Evolutionary conservation across 345 rosid species (phyloP).

Genomic region (Hypericum perforatum): DNA sequence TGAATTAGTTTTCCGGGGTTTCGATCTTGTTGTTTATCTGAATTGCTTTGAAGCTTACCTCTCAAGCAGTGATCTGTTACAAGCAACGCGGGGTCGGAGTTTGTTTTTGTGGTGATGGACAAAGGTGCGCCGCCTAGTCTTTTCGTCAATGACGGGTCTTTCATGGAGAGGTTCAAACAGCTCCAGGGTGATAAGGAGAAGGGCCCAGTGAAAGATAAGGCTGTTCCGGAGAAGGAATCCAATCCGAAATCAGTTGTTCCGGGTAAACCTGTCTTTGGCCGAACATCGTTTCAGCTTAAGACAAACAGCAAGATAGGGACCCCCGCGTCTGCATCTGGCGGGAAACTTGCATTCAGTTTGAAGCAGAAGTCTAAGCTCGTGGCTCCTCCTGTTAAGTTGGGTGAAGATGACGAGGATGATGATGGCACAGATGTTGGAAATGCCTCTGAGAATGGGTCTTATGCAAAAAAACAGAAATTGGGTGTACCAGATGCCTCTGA

Average conservation of each 20-base stretch:
- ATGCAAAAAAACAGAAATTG: conserved; percentile 61
- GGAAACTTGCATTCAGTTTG: conserved; percentile 95
- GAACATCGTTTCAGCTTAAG: conserved; percentile 38
- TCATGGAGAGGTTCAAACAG: conserved; percentile 97
- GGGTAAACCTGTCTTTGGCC: conserved; percentile 37
- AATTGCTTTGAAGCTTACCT: conserved; percentile 47
- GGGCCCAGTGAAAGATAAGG: conserved; percentile 30
- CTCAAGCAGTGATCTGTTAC: conserved; percentile 34
- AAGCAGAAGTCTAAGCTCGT: conserved; percentile 89
- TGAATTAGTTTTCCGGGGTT: neutral
- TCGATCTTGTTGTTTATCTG: conserved; percentile 8
- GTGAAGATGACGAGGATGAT: conserved; percentile 71
- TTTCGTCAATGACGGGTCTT: conserved; percentile 94
- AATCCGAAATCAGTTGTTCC: conserved; percentile 49
- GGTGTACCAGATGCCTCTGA: conserved; percentile 37
- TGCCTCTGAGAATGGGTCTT: conserved; percentile 33
- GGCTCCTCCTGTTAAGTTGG: conserved; percentile 73
- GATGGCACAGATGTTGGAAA: conserved; percentile 44
- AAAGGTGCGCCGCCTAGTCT: conserved; percentile 63
- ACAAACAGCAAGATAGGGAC: conserved; percentile 35
- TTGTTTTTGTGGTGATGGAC: conserved; percentile 48
- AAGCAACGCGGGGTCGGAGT: conserved; percentile 20
- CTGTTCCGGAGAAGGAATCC: conserved; percentile 37
- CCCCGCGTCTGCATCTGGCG: conserved; percentile 33
- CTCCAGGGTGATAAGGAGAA: conserved; percentile 71